Evolutionary conservation across 1,139 yeast genomes (phyloP).

Genomic region (Meyerozyma smithsonii): DNA sequence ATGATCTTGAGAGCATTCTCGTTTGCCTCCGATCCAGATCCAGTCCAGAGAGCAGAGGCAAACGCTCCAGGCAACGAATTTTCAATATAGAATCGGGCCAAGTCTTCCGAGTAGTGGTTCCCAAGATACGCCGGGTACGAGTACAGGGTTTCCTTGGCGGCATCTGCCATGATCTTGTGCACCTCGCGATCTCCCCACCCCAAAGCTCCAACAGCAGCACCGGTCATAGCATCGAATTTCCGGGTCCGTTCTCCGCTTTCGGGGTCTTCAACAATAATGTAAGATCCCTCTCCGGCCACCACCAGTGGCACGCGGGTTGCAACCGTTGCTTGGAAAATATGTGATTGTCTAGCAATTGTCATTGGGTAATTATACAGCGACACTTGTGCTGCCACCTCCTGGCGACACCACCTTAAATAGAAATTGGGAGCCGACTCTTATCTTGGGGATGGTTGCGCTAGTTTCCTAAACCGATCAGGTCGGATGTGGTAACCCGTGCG

Average conservation of each 20-base stretch:
- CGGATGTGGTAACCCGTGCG: no score
- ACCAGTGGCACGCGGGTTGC: slow-evolving; percentile 37
- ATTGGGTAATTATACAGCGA: background rate
- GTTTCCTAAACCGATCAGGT: background rate
- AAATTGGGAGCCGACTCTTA: no score
- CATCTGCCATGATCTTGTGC: slow-evolving; percentile 41
- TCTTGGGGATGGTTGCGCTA: background rate
- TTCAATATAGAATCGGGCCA: slow-evolving; percentile 49
- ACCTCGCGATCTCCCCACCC: slow-evolving; percentile 58
- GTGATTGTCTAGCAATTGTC: slow-evolving; percentile 14
- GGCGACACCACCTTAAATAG: no score
- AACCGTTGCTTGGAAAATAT: slow-evolving; percentile 40
- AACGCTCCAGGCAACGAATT: slow-evolving; percentile 52
- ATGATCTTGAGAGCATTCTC: slow-evolving; percentile 55
- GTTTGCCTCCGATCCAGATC: slow-evolving; percentile 60
- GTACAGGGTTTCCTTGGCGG: slow-evolving; percentile 42
- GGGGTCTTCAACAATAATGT: slow-evolving; percentile 45
- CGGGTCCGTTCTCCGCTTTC: slow-evolving; percentile 35
- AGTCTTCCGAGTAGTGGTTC: slow-evolving; percentile 44
- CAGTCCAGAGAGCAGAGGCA: slow-evolving; percentile 50
- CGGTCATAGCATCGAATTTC: slow-evolving; percentile 53
- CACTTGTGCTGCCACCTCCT: background rate
- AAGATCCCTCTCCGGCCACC: slow-evolving; percentile 45
- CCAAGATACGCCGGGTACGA: slow-evolving; percentile 41
- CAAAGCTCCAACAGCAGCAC: slow-evolving; percentile 62